Evolutionary conservation across 2,329 filamentous ascomycete species (phyloP), one percentile per base, ranked within the genome.

Genomic region (Orbilia brochopaga): DNA sequence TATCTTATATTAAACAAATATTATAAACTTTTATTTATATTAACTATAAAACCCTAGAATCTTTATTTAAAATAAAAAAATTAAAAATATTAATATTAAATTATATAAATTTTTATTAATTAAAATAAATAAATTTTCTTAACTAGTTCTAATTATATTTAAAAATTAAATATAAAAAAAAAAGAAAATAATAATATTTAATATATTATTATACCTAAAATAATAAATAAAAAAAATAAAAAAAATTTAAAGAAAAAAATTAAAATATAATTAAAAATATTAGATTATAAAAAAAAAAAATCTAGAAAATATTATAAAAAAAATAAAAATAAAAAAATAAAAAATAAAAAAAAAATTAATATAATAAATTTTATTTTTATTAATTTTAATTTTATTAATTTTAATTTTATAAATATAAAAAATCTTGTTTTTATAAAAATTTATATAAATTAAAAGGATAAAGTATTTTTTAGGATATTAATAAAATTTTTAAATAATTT

Each of bases 341-440:
- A 7, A 7, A 37, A 37, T 37, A 37, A 37, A 37, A 37, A 37
- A 37, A 7, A 52, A 7, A 21, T 52, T 52, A 52, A 21, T 52
- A 52, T 52, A 21, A 52, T 52, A 23, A 52, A 21, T 52, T n/a
- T n/a, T n/a, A n/a, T n/a, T n/a, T n/a, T n/a, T n/a, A 21, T 52
- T 52, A 23, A 52, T 37, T 37, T 7, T 6, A 52, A 23, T 52
- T 52, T 24, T 23, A 21, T 52, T 52, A 37, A 37, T 37, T 37
- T 7, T 37, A 7, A 37, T 37, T 37, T 37, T 7, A 37, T 37
- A 37, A 37, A 37, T 37, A 37, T 37, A 7, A 37, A 37, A 7
- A 7, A 13, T 37, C 13, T 37, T 37, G 13, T 37, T 37, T 37
- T 37, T 37, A 37, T 37, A 37, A 37, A 13, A 37, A 37, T 37